Conservation (phyloP, 208 protist genomes). For the Acanthamoeba pearcei region DNA sequence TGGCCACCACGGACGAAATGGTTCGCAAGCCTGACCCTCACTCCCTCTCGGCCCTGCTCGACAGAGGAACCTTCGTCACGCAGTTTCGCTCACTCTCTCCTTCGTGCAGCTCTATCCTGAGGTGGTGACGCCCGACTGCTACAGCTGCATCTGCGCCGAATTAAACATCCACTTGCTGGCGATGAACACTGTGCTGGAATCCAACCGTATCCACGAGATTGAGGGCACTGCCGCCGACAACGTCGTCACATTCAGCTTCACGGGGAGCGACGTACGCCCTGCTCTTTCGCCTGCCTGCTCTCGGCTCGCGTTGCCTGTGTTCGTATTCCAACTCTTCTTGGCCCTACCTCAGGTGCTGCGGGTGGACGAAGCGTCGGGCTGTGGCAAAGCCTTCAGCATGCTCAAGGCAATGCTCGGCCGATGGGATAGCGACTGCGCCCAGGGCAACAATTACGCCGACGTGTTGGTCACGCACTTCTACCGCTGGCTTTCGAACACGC, state of each 20-base stretch:
- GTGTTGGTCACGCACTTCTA: constrained; percentile 84
- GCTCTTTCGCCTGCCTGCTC: neutral
- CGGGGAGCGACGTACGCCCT: constrained; percentile 7
- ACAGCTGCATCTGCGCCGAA: constrained; percentile 86
- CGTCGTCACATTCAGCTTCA: constrained; percentile 56
- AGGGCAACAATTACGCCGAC: constrained; percentile 76
- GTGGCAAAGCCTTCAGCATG: constrained; percentile 43
- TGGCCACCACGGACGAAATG: constrained; percentile 74
- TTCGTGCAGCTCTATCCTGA: constrained; percentile 71
- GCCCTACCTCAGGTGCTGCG: constrained; percentile 2
- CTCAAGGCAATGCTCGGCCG: constrained; percentile 45
- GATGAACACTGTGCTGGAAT: constrained; percentile 88
- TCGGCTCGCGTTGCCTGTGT: neutral
- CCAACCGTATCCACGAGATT: constrained; percentile 65
- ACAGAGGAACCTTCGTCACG: neutral
- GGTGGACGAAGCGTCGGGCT: constrained; percentile 46
- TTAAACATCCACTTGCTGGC: constrained; percentile 83
- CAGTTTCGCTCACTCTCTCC: neutral
- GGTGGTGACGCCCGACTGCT: constrained; percentile 83
- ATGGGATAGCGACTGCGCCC: constrained; percentile 18
- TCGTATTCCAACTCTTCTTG: neutral
- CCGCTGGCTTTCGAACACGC: constrained; percentile 85
- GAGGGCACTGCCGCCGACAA: constrained; percentile 63
- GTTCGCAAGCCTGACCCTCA: neutral
- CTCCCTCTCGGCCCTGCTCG: neutral